phyloP scores from a whole-genome alignment of 768 basidiomycete species.

The Fomitopsis pulvina region DNA sequence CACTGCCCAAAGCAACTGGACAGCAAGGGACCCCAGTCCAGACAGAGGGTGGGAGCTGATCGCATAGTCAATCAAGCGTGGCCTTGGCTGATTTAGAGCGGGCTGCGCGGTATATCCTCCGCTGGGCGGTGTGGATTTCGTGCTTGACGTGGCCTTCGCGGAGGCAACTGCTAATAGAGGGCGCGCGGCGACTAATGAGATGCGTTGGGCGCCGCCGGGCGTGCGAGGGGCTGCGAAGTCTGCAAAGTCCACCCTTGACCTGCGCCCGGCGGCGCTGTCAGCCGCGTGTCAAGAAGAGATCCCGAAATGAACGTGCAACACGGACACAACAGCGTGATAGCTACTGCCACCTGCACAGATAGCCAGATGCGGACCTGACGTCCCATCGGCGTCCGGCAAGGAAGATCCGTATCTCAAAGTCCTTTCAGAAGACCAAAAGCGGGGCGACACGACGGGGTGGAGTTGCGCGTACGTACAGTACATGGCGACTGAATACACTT shows the following conservation, averaged over 20 bases:
- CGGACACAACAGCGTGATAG: too few relatives aligned
- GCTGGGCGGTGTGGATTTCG: not conserved
- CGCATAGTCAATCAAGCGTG: not conserved
- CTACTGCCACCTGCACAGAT: too few relatives aligned
- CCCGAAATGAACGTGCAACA: not conserved
- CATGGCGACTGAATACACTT: not conserved
- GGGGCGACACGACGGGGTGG: too few relatives aligned
- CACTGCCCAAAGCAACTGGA: not conserved
- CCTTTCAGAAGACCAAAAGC: not conserved
- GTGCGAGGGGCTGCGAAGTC: too few relatives aligned
- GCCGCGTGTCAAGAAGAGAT: not conserved
- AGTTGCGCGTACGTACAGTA: too few relatives aligned
- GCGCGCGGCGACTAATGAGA: too few relatives aligned
- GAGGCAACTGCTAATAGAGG: too few relatives aligned
- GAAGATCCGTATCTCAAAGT: not conserved
- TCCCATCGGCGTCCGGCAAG: not conserved
- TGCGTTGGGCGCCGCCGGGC: not conserved
- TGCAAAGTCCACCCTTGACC: too few relatives aligned
- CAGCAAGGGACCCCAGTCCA: not conserved
- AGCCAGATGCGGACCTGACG: too few relatives aligned
- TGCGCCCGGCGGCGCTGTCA: not conserved
- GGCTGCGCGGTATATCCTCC: not conserved
- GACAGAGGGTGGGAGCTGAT: not conserved
- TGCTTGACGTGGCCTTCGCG: too few relatives aligned
- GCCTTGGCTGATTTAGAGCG: not conserved